Conservation (phyloP, 352 stramenopile species). For the Phytophthora crassamura region DNA sequence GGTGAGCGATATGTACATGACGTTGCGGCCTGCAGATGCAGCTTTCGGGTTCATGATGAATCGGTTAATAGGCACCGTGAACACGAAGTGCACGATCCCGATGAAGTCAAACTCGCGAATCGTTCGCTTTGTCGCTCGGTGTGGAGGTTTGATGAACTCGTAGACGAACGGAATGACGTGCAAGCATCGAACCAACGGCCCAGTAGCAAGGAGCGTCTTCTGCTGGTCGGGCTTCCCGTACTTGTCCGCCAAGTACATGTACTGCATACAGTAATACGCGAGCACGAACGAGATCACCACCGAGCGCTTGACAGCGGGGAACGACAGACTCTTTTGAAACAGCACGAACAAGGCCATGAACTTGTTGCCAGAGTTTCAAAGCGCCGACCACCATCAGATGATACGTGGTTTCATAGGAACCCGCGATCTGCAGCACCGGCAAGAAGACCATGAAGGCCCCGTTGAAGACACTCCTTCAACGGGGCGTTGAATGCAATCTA, state of each 20-base stretch:
- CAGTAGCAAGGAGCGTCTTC: slow-evolving; percentile 12
- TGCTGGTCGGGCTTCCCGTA: slow-evolving; percentile 17
- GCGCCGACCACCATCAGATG: slow-evolving; percentile 29
- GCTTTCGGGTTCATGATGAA: slow-evolving; percentile 32
- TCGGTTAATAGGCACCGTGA: slow-evolving; percentile 22
- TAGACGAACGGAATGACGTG: slow-evolving; percentile 40
- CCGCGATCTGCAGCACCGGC: not conserved
- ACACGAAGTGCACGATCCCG: slow-evolving; percentile 26
- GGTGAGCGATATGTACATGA: slow-evolving; percentile 21
- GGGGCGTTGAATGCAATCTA: slow-evolving; percentile 45
- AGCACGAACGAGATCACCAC: slow-evolving; percentile 32
- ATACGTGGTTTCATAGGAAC: too few species aligned
- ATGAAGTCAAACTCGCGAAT: slow-evolving; percentile 42
- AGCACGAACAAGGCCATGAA: slow-evolving; percentile 51
- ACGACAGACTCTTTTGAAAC: slow-evolving; percentile 58
- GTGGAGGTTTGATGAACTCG: slow-evolving; percentile 38
- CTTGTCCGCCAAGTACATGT: slow-evolving; percentile 24
- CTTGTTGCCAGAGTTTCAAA: slow-evolving; percentile 37
- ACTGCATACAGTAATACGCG: slow-evolving; percentile 35
- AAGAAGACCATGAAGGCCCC: slow-evolving; percentile 37
- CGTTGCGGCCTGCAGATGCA: slow-evolving; percentile 1
- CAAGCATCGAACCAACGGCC: slow-evolving; percentile 24
- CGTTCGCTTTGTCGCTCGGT: slow-evolving; percentile 37
- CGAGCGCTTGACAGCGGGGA: slow-evolving; percentile 38
- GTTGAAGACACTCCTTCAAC: slow-evolving; percentile 38